Base-by-base conservation (phyloP, 73 alveolate genomes). In the Symbiodinium pilosum region DNA sequence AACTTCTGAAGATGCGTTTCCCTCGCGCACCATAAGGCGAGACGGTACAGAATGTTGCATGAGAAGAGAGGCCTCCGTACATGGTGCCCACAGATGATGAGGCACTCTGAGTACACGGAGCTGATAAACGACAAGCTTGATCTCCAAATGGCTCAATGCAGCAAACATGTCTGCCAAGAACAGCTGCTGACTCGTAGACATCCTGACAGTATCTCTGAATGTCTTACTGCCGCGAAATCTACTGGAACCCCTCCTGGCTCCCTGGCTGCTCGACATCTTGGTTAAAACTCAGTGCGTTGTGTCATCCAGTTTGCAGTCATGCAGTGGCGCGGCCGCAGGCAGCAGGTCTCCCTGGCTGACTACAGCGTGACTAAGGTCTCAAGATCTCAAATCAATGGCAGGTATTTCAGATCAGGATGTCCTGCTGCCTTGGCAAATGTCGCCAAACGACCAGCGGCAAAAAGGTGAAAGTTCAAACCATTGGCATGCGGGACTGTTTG, bases 111-210 rank as follows among this genome's bases (percentile, higher is more conserved):
- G 73, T 26, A 2, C 32, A 12, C 2, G 73, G 73, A 54, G 26
- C 73, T 26, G 26, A n/a, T 24, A n/a, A n/a, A 16, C 34, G 34
- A 54, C 73, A 64, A 20, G 38, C 38, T 64, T 64, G 81, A 64
- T 64, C 81, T 64, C 81, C 81, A 64, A n/a, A n/a, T n/a, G 81
- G 81, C 81, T 64, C 38, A n/a, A n/a, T n/a, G n/a, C n/a, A n/a
- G n/a, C n/a, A n/a, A n/a, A n/a, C n/a, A n/a, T n/a, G n/a, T n/a
- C n/a, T n/a, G n/a, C n/a, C n/a, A n/a, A n/a, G n/a, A n/a, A n/a
- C n/a, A n/a, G n/a, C n/a, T n/a, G n/a, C n/a, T n/a, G n/a, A n/a
- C n/a, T n/a, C n/a, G n/a, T n/a, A n/a, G n/a, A n/a, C n/a, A n/a
- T n/a, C n/a, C n/a, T n/a, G n/a, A n/a, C n/a, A n/a, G n/a, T n/a